Percentiles rank a stretch among this genome's conserved stretches.
Conservation (phyloP, 2,329 filamentous ascomycete species). For the Fusarium xyrophilum region DNA sequence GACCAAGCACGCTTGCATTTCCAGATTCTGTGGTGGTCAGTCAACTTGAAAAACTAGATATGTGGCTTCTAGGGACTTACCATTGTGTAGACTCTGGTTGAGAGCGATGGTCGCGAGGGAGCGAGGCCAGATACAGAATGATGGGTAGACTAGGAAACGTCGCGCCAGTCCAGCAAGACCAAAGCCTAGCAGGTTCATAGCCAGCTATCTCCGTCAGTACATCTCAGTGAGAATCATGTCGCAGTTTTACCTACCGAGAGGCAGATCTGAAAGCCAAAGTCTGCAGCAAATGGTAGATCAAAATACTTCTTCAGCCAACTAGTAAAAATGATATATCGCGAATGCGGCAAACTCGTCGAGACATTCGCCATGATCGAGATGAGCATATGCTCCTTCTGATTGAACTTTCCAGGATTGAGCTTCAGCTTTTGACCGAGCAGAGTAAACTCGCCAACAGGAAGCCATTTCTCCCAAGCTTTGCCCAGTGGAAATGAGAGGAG, state of each 20-base stretch:
- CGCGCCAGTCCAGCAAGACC: slow-evolving; percentile 60
- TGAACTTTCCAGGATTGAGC: slow-evolving; percentile 62
- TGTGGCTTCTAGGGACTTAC: background rate
- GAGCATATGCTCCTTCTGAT: slow-evolving; percentile 66
- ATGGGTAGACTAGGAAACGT: slow-evolving; percentile 59
- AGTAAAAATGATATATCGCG: slow-evolving; percentile 31
- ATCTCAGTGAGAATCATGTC: fast-evolving
- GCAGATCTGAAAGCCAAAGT: slow-evolving; percentile 48
- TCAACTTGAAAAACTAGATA: fast-evolving
- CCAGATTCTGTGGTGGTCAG: background rate
- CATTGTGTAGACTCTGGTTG: slow-evolving; percentile 33
- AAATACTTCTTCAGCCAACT: slow-evolving; percentile 39
- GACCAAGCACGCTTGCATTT: slow-evolving; percentile 20
- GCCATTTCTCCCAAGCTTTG: slow-evolving; percentile 50
- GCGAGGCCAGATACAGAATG: slow-evolving; percentile 41
- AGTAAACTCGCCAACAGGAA: slow-evolving; percentile 56
- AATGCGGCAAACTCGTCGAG: slow-evolving; percentile 31
- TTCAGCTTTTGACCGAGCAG: slow-evolving; percentile 51
- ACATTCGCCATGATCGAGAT: slow-evolving; percentile 58
- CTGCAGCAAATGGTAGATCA: slow-evolving; percentile 28
- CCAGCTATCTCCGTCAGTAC: background rate
- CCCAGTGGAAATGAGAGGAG: slow-evolving; percentile 57
- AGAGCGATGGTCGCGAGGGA: slow-evolving; percentile 44
- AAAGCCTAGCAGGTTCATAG: slow-evolving; percentile 56
- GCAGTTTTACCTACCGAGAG: background rate